A percentile compares a stretch with the other conserved stretches of the same genome.
These are phyloP conservation scores for Aspergillus chevalieri DNA, from an alignment of 2,329 filamentous ascomycete species.

Conservation along the genomic window DNA sequence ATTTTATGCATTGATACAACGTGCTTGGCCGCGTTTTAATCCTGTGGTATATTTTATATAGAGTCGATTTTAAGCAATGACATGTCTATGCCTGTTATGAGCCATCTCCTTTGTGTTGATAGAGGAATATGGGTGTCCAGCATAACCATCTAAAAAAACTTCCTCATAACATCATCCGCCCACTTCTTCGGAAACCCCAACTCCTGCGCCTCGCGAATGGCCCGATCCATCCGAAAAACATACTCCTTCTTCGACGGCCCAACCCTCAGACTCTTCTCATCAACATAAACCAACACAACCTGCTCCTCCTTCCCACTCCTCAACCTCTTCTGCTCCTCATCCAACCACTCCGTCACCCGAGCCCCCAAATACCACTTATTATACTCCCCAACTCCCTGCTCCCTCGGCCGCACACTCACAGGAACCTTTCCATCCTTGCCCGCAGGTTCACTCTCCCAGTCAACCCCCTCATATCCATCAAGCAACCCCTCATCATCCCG, in stretches of 20 bases:
- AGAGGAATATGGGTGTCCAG: too few relatives aligned
- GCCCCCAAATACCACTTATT: constrained; percentile 35
- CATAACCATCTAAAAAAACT: constrained; percentile 19
- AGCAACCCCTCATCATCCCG: constrained; percentile 29
- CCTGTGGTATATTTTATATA: background rate
- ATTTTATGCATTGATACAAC: too few relatives aligned
- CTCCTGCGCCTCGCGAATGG: constrained; percentile 31
- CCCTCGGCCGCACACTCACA: constrained; percentile 18
- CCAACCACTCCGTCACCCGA: constrained; percentile 26
- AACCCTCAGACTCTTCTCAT: constrained; percentile 31
- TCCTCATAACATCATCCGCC: constrained; percentile 35
- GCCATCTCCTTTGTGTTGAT: too few relatives aligned
- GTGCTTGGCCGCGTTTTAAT: too few relatives aligned
- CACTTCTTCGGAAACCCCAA: constrained; percentile 30
- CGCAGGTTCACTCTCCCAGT: constrained; percentile 12
- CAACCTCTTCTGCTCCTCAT: constrained; percentile 10
- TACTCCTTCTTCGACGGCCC: constrained; percentile 34
- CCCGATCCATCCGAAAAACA: constrained; percentile 38
- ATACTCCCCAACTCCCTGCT: constrained; percentile 30
- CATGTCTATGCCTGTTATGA: background rate
- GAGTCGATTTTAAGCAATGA: background rate
- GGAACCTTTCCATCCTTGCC: constrained; percentile 6
- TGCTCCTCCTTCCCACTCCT: constrained; percentile 9
- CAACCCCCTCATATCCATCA: constrained; percentile 36
- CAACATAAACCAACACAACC: constrained; percentile 36